Conservation (phyloP, 192 early-diverging fungal species). For the Coemansia reversa region DNA sequence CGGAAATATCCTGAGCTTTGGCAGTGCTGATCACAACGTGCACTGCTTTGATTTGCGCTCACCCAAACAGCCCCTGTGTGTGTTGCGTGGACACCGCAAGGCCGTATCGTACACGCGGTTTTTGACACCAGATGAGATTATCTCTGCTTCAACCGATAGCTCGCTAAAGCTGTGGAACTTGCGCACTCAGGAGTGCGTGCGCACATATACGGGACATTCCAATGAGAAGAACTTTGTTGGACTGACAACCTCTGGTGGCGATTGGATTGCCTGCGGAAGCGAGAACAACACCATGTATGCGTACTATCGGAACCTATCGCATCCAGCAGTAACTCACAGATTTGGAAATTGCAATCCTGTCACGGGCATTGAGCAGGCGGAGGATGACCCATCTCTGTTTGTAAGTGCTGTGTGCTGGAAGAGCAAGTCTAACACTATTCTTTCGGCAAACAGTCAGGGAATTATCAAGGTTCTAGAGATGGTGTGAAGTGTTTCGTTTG, state of each 20-base stretch:
- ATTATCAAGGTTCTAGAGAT: constrained; percentile 81
- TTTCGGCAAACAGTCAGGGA: constrained; percentile 90
- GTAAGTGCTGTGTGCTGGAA: constrained; percentile 94
- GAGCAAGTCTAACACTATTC: constrained; percentile 67
- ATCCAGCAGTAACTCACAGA: constrained; percentile 70
- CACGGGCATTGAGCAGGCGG: constrained; percentile 59
- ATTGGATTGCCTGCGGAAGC: constrained; percentile 91
- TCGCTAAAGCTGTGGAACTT: constrained; percentile 87
- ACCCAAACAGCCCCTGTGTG: constrained; percentile 62
- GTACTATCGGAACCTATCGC: constrained; percentile 73
- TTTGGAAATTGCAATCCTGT: constrained; percentile 76
- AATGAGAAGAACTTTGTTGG: constrained; percentile 99
- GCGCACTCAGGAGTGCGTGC: constrained; percentile 55
- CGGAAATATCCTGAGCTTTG: constrained; percentile 78
- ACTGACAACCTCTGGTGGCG: constrained; percentile 67
- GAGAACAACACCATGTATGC: constrained; percentile 89
- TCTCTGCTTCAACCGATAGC: constrained; percentile 91
- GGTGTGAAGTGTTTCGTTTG: constrained; percentile 37
- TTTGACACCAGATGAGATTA: constrained; percentile 69
- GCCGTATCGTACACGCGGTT: constrained; percentile 96
- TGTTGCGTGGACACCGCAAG: constrained; percentile 85
- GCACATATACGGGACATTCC: constrained; percentile 80
- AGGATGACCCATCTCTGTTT: constrained; percentile 72
- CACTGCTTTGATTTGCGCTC: constrained; percentile 90
- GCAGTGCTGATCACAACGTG: constrained; percentile 89